Base-by-base conservation (phyloP, 2,329 filamentous ascomycete species). In the Trichoderma gracile region DNA sequence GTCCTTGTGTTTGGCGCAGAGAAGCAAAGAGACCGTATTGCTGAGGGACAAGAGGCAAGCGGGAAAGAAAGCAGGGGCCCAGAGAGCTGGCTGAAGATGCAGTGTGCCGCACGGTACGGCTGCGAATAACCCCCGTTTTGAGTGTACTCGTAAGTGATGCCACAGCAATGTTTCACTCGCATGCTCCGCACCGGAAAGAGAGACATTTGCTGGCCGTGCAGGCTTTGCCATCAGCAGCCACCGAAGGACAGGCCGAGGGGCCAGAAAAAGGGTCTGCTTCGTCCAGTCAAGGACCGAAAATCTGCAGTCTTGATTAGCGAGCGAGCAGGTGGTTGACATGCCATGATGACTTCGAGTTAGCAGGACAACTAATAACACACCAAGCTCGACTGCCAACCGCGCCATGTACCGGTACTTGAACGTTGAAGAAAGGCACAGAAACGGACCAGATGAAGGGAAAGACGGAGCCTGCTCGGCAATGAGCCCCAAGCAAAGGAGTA, bases 241-340 rank as follows among this genome's bases (percentile, higher is more conserved):
- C n/a, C 17, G 33, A 50, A 17, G 21, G 46, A 54, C 49, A 8
- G 17, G 30, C 25, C 10, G 53, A 43, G 50, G 46, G 45, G 15
- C 23, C n/a, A 15, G 5, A 43, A 3, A 10, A 52, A 23, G 17
- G 46, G 52, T 60, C 38, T 50, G 57, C 46, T 9, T 8, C 7
- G 30, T 9, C 2, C 9, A 30, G 30, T 1, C 9, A 9, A 9
- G 8, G 30, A 30, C 30, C 9, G 30, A 30, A 9, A 9, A 30
- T 8, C 40, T 49, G 56, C 12, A 23, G 43, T 27, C 21, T 17
- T 60, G 57, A 60, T 60, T 50, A 59, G 46, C 25, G 8, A 30
- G 30, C 46, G 57, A 60, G 47, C 21, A 42, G 25, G 52, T 8
- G 50, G 33, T 38, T 12, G 10, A 38, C 2, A 38, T 38, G 7